A percentile compares a stretch with the other conserved stretches of the same genome.
phyloP scores from a whole-genome alignment of 192 early-diverging fungal species.

The Podila epigama region DNA sequence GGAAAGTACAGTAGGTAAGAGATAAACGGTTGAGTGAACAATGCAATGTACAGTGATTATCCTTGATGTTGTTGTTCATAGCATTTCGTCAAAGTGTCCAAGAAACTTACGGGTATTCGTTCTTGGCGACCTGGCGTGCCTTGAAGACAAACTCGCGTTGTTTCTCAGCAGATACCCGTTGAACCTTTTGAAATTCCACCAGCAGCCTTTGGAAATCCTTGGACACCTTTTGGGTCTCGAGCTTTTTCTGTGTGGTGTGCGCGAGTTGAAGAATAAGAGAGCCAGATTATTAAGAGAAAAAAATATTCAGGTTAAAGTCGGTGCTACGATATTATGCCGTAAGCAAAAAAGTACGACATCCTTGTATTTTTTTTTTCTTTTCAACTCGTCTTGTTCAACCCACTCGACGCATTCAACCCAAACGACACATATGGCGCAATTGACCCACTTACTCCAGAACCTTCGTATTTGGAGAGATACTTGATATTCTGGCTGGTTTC shows the following conservation, averaged over 20 bases:
- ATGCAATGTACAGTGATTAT: too few species aligned
- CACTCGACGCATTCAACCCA: too few species aligned
- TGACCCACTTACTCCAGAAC: conserved; percentile 44
- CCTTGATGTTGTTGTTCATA: too few species aligned
- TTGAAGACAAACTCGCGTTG: conserved; percentile 85
- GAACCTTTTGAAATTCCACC: conserved; percentile 87
- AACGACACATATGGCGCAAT: too few species aligned
- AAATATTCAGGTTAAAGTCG: neutral
- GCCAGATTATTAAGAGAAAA: too few species aligned
- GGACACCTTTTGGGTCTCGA: conserved; percentile 91
- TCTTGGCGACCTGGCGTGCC: conserved; percentile 62
- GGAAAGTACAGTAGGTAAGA: neutral
- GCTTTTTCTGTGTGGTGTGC: conserved; percentile 63
- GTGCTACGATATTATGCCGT: neutral
- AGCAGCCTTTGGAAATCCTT: conserved; percentile 95
- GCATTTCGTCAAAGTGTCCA: too few species aligned
- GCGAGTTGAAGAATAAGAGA: conserved; percentile 17
- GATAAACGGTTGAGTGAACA: neutral
- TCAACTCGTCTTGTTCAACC: neutral
- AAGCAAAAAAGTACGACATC: neutral
- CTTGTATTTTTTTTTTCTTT: neutral
- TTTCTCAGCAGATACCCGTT: conserved; percentile 83
- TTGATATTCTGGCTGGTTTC: conserved; percentile 83
- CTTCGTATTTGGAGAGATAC: conserved; percentile 66
- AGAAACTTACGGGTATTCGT: conserved; percentile 44